Percentiles rank a stretch among this genome's conserved stretches.
These are phyloP conservation scores for Eucalyptus grandis DNA, from an alignment of 345 rosid species.

Conservation along the genomic window DNA sequence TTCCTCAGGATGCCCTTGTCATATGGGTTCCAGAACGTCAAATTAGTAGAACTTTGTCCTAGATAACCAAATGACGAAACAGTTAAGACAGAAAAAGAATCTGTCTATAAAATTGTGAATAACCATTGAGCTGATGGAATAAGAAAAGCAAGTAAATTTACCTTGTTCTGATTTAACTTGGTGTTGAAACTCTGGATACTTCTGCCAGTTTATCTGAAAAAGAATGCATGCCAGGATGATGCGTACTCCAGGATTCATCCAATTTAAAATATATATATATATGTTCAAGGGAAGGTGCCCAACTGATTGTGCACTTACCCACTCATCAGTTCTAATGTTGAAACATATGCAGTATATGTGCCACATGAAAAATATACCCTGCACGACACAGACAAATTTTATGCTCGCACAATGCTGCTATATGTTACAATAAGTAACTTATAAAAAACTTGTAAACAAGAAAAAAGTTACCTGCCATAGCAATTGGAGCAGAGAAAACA, in stretches of 20 bases:
- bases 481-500: constrained; percentile 41
- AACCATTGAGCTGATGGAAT: neutral
- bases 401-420: neutral
- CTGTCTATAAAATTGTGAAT: neutral
- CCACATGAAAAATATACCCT: constrained; percentile 45
- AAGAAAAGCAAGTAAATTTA: neutral
- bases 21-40: constrained; percentile 33
- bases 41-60: constrained; percentile 7
- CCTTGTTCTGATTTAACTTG: constrained; percentile 20
- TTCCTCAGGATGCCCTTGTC: constrained; percentile 37
- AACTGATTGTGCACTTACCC: constrained; percentile 32
- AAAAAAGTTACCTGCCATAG: constrained; percentile 44
- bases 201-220: constrained; percentile 50
- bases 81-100: neutral
- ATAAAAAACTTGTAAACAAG: neutral
- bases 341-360: constrained; percentile 49
- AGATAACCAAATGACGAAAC: neutral
- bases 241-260: neutral
- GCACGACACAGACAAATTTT: neutral
- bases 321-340: constrained; percentile 59
- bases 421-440: neutral
- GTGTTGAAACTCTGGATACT: constrained; percentile 46
- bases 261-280: no score
- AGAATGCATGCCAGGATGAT: neutral
- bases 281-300: neutral